Conservation (phyloP, 768 basidiomycete species). For the Tylopilus plumbeoviolaceoides region DNA sequence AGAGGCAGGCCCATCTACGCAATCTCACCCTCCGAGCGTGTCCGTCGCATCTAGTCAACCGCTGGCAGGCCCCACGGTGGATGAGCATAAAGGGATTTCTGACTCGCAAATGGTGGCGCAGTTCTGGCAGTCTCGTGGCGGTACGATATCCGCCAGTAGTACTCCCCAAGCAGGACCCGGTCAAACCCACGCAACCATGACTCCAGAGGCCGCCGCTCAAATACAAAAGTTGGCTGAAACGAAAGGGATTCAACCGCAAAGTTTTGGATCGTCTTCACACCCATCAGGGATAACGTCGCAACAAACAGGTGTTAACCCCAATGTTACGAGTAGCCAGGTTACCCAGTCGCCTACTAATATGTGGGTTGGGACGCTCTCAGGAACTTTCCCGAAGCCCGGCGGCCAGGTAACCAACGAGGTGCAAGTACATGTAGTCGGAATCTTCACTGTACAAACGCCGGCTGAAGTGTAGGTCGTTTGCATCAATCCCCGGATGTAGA, state of each 20-base stretch:
- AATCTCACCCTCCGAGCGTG: conserved; percentile 6
- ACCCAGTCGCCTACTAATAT: neutral
- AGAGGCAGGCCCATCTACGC: conserved; percentile 13
- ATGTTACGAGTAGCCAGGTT: neutral
- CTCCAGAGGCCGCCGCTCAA: conserved; percentile 33
- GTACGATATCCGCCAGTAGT: conserved; percentile 6
- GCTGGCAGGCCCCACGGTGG: neutral
- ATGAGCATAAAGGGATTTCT: conserved; percentile 20
- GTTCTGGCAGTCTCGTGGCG: conserved; percentile 28
- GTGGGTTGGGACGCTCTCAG: conserved; percentile 51
- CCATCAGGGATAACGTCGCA: conserved; percentile 16
- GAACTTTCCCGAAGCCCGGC: conserved; percentile 33
- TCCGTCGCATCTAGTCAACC: conserved; percentile 6
- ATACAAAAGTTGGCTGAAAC: conserved; percentile 50
- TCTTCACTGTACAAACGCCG: conserved; percentile 16
- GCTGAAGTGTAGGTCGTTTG: conserved; percentile 33
- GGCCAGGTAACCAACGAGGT: conserved; percentile 37
- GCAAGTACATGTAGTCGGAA: conserved; percentile 35
- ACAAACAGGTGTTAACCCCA: conserved; percentile 4
- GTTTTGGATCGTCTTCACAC: conserved; percentile 14
- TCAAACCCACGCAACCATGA: conserved; percentile 4
- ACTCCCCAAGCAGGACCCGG: conserved; percentile 15
- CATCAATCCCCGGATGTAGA: neutral
- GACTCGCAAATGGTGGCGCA: conserved; percentile 27
- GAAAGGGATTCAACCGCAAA: conserved; percentile 31